phyloP scores from a whole-genome alignment of 345 rosid genomes.

The Populus simonii region DNA sequence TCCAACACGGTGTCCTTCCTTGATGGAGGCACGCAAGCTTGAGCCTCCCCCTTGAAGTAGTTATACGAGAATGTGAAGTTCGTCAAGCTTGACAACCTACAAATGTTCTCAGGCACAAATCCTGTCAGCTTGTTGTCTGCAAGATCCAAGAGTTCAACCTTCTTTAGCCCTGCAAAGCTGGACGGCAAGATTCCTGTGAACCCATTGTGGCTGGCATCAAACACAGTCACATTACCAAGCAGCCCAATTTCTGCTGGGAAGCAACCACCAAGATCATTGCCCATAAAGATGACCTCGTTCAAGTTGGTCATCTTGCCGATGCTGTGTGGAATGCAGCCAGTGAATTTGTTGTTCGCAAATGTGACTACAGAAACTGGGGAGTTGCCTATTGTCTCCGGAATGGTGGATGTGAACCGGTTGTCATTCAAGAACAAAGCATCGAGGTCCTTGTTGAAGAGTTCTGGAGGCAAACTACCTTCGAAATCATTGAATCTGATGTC shows the following conservation, averaged over 20 bases:
- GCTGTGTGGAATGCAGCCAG: slow-evolving; percentile 64
- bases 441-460: slow-evolving; percentile 44
- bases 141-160: slow-evolving; percentile 39
- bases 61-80: slow-evolving; percentile 58
- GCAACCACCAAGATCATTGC: slow-evolving; percentile 65
- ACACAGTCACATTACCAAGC: slow-evolving; percentile 46
- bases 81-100: slow-evolving; percentile 50
- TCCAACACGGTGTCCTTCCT: slow-evolving; percentile 34
- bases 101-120: slow-evolving; percentile 41
- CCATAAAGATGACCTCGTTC: slow-evolving; percentile 52
- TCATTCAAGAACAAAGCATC: slow-evolving; percentile 77
- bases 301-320: slow-evolving; percentile 63
- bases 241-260: slow-evolving; percentile 62
- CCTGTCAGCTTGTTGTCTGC: slow-evolving; percentile 62
- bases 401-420: slow-evolving; percentile 60
- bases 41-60: slow-evolving; percentile 52
- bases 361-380: slow-evolving; percentile 55
- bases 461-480: slow-evolving; percentile 61
- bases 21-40: slow-evolving; percentile 35
- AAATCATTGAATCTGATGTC: slow-evolving; percentile 73
- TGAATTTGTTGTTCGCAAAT: slow-evolving; percentile 66
- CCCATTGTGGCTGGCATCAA: slow-evolving; percentile 53
- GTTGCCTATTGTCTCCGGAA: slow-evolving; percentile 65
- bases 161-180: slow-evolving; percentile 34
- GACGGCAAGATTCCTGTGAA: slow-evolving; percentile 50